Evolutionary conservation across 768 basidiomycete genomes (phyloP).

Genomic region (Wakefieldia striispora): DNA sequence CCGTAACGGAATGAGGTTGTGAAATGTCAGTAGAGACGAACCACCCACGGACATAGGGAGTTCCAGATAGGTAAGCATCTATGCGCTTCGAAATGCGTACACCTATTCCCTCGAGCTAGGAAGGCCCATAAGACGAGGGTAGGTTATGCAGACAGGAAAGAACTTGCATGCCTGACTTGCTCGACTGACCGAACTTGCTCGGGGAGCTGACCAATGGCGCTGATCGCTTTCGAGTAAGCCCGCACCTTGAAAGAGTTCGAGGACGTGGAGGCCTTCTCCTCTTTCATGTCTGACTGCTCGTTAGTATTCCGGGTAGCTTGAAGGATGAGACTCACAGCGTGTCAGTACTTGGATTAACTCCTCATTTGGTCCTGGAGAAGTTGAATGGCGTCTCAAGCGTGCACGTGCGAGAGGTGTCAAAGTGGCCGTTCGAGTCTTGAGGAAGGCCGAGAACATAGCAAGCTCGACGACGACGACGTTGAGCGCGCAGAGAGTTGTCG

Average conservation of each 20-base stretch:
- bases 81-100: constrained; percentile 46
- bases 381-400: constrained; percentile 18
- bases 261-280: constrained; percentile 36
- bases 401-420: constrained; percentile 2
- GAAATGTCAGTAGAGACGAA: neutral
- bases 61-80: constrained; percentile 37
- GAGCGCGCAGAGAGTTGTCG: neutral
- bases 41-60: constrained; percentile 37
- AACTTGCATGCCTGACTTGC: constrained; percentile 35
- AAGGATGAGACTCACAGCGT: constrained; percentile 34
- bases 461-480: neutral
- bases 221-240: constrained; percentile 50
- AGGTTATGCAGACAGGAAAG: neutral
- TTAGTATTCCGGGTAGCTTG: neutral
- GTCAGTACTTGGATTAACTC: constrained; percentile 40
- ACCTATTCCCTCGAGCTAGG: constrained; percentile 34
- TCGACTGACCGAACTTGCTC: constrained; percentile 43
- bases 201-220: constrained; percentile 37
- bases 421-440: constrained; percentile 2
- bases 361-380: constrained; percentile 32
- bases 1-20: constrained; percentile 1
- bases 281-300: constrained; percentile 35
- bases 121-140: constrained; percentile 6
- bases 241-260: constrained; percentile 50
- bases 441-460: constrained; percentile 20